phyloP scores from a whole-genome alignment of 306 rosid species.

The Alnus rubra region DNA sequence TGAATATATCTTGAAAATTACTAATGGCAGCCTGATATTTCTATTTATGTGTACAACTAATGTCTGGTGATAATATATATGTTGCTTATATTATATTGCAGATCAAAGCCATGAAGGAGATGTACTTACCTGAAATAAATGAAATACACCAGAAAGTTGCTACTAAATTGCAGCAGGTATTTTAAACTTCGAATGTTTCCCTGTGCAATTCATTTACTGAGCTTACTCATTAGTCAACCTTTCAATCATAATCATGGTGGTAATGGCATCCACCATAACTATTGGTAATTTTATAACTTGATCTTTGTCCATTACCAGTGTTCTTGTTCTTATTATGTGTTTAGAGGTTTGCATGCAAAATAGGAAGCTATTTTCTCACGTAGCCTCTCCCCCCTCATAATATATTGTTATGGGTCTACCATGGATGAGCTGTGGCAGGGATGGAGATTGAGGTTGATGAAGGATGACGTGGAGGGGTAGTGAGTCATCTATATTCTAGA shows the following conservation, averaged over 20 bases:
- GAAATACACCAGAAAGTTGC: conserved; percentile 63
- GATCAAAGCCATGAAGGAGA: conserved; percentile 71
- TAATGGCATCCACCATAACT: neutral
- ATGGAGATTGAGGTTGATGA: too few relatives aligned
- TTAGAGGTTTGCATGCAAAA: too few relatives aligned
- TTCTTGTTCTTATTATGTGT: conserved; percentile 8
- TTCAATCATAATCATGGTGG: conserved; percentile 11
- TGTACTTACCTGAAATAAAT: conserved; percentile 52
- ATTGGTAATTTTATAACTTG: neutral
- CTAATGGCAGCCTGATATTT: neutral
- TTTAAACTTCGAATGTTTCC: conserved; percentile 7
- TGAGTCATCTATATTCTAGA: too few relatives aligned
- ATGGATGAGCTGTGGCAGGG: too few relatives aligned
- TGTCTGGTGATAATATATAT: conserved; percentile 5
- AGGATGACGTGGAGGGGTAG: too few relatives aligned
- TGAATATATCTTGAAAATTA: neutral
- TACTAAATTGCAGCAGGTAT: conserved; percentile 64
- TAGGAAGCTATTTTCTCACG: too few relatives aligned
- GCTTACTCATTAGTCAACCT: neutral
- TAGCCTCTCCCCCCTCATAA: too few relatives aligned
- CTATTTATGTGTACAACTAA: neutral
- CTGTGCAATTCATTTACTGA: conserved; percentile 4
- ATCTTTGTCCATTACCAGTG: conserved; percentile 3
- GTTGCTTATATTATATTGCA: conserved; percentile 34
- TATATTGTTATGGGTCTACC: too few relatives aligned